Base-by-base conservation (phyloP, 2,329 filamentous ascomycete genomes). In the Teratosphaeria destructans region DNA sequence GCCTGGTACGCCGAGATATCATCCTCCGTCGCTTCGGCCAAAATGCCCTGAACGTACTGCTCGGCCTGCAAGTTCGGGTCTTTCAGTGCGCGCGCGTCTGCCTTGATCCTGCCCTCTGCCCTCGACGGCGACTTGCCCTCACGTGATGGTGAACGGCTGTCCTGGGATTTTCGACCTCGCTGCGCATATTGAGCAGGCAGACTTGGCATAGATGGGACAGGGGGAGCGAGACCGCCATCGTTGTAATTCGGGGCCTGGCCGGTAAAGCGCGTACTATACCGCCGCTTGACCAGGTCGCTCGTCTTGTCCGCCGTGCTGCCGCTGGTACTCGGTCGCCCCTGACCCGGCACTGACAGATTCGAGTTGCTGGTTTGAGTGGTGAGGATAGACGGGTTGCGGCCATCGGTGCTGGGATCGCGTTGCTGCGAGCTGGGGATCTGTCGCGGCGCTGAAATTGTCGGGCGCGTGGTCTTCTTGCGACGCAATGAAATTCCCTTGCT, bases 221-320 rank as follows among this genome's bases (percentile, higher is more conserved):
- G 71, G 5, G 78, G 78, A 19, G 90, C 83, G 49, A 67, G 55
- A 23, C 83, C 84, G 59, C 82, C 84, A 65, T 89, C 85, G 59
- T 82, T 84, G 64, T 89, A 85, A 61, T 84, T 77, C 1, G 88
- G 88, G 0, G 87, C 74, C 64, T 89, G 93, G 39, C 66, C 68
- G 14, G 68, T 53, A 74, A 96, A 95, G 62, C 93, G 86, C 52
- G 92, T 92, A 47, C 94, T 97, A 75, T 97, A 99, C 67, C 94
- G 82, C 67, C 91, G 84, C 78, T 97, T 97, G 61, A 99, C 92
- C 58, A 97, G 80, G 73, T 99, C 93, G 19, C 84, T 83, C 52
- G 85, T 86, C 67, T 82, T 81, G 26, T 34, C 34, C 19, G 43
- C 19, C 27, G 53, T 37, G 56, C 72, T 71, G 60, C 72, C 77